Evolutionary conservation across 164 flowering plant species (phyloP), one percentile per base, ranked within the genome.

Genomic region (Buxus sempervirens): DNA sequence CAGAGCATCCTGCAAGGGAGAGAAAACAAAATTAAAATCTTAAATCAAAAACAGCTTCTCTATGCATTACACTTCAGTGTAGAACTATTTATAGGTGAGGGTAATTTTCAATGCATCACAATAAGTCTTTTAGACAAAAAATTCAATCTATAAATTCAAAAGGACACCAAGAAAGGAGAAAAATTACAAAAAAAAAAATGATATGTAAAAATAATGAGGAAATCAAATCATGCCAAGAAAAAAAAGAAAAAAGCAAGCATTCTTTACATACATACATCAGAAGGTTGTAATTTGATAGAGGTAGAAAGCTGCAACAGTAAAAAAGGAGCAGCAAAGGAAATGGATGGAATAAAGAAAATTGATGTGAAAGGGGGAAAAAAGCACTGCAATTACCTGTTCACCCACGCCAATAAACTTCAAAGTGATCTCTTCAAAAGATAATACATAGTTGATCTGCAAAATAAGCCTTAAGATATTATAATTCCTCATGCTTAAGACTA

Each of bases 361-460:
- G 38, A 7, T 32, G 3, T 32, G 38, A 3, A 32, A 32, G 38
- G 60, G 48, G n/a, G 41, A 13, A 66, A 60, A 41, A 20, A 28
- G 25, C 54, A 59, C 42, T 54, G 64, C 4, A 62, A 4, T 71
- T 77, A 92, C 99, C 97, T 89, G 99, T 80, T 96, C 98, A 19
- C 82, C 82, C 15, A 81, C 82, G 72, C 82, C 79, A 60, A 96
- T 90, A 67, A 96, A 96, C 86, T 90, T 96, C 88, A 96, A 74
- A 45, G 96, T 83, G 81, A 96, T 85, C 83, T 96, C 99, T 77
- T 96, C 99, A 74, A 96, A 96, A 49, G 99, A 96, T 71, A 96
- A 72, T n/a, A 85, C 72, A 73, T 85, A 88, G 72, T 76, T 90
- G 58, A 96, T 87, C 99, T 96, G 98, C 82, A 84, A 61, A 76